phyloP scores from a whole-genome alignment of 345 rosid species.

The Eucalyptus caleyi region DNA sequence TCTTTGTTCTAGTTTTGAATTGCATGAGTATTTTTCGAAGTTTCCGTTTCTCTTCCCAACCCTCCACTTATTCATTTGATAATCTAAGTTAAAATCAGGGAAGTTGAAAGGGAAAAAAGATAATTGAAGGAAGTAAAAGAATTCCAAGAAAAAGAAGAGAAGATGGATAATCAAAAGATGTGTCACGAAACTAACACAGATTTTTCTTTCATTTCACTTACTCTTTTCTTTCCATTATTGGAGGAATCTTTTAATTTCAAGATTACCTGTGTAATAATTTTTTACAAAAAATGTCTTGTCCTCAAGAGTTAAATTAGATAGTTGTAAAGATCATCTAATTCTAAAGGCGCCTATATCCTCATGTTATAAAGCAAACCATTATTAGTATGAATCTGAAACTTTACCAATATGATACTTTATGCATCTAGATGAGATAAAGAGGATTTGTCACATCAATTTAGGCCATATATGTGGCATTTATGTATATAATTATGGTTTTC shows the following conservation, averaged over 20 bases:
- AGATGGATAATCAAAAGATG: background rate
- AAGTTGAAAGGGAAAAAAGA: background rate
- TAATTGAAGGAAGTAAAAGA: background rate
- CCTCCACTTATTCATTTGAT: background rate
- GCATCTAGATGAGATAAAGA: background rate
- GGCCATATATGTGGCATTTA: background rate
- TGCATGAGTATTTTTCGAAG: background rate
- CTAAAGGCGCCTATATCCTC: background rate
- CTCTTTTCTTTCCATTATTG: background rate
- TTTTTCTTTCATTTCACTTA: background rate
- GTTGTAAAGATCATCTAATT: background rate
- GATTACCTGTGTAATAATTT: background rate
- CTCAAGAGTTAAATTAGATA: background rate
- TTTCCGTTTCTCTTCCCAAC: background rate
- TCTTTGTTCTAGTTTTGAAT: background rate
- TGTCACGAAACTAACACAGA: background rate
- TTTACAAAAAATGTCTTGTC: background rate
- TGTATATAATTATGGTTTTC: background rate
- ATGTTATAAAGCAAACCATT: background rate
- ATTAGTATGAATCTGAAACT: background rate
- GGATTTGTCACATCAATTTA: background rate
- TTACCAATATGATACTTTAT: background rate
- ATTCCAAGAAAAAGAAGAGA: background rate
- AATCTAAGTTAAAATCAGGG: background rate
- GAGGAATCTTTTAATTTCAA: background rate